phyloP scores from a whole-genome alignment of 257 asterid genomes.

The Schizonepeta tenuifolia region DNA sequence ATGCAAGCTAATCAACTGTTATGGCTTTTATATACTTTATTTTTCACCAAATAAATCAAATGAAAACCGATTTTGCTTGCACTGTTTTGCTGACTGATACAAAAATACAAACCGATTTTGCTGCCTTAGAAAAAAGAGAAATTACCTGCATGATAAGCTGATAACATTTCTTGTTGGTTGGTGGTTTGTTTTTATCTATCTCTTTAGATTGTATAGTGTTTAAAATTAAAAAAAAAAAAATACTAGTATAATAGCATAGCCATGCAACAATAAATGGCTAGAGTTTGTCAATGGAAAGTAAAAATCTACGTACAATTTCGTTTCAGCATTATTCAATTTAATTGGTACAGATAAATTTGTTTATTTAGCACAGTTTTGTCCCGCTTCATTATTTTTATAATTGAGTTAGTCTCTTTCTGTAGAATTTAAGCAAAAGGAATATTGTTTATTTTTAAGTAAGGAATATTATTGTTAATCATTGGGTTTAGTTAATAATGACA shows the following conservation, averaged over 20 bases:
- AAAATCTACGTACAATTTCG: too few species aligned
- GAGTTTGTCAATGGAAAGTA: too few species aligned
- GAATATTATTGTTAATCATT: neutral
- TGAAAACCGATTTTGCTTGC: too few species aligned
- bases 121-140: neutral
- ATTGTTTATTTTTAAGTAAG: neutral
- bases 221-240: too few species aligned
- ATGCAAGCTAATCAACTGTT: too few species aligned
- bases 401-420: conserved; percentile 2
- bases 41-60: neutral
- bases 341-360: neutral
- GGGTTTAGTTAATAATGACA: conserved; percentile 25
- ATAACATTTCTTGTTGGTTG: too few species aligned
- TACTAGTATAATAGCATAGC: too few species aligned
- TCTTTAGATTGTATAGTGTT: too few species aligned
- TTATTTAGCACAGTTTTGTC: neutral
- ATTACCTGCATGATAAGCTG: too few species aligned
- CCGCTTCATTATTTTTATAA: neutral
- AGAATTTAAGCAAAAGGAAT: conserved; percentile 6
- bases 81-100: too few species aligned
- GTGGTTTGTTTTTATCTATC: too few species aligned
- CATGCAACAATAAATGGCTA: too few species aligned
- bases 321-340: neutral
- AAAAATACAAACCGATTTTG: neutral
- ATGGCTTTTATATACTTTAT: neutral